Conservation (phyloP, 345 rosid species). For the Noccaea bulbosa region DNA sequence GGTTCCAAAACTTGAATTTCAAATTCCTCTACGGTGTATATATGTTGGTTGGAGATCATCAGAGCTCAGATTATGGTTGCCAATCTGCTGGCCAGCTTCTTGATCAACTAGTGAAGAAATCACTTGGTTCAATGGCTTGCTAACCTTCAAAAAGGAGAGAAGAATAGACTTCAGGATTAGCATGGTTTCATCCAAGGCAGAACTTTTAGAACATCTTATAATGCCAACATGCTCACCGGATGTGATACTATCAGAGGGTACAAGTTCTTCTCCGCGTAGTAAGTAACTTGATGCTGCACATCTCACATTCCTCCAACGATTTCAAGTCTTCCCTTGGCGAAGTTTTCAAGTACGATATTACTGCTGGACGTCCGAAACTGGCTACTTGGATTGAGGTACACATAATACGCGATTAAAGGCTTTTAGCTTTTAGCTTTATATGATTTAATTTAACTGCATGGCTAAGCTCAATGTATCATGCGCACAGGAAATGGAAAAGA, state of each 20-base stretch:
- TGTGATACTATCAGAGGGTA: constrained; percentile 86
- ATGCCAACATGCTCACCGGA: constrained; percentile 64
- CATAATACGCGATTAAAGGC: not conserved
- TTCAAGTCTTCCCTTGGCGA: constrained; percentile 54
- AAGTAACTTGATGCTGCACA: constrained; percentile 86
- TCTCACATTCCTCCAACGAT: constrained; percentile 73
- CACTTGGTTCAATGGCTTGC: constrained; percentile 85
- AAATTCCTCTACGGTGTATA: constrained; percentile 82
- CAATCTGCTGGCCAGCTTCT: constrained; percentile 92
- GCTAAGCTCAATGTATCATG: not conserved
- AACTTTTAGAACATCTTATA: constrained; percentile 23
- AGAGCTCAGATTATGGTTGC: constrained; percentile 71
- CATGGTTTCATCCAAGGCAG: not conserved
- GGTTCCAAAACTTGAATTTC: constrained; percentile 94
- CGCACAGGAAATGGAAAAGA: constrained; percentile 64
- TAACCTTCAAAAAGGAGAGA: constrained; percentile 58
- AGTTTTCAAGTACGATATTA: constrained; percentile 61
- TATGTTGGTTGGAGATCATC: constrained; percentile 79
- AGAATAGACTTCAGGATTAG: not conserved
- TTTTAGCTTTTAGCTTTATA: not conserved
- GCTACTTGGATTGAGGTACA: constrained; percentile 83
- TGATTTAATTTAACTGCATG: not conserved
- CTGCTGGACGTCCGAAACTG: constrained; percentile 73
- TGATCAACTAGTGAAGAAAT: constrained; percentile 92
- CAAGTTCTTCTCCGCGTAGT: constrained; percentile 84